Evolutionary conservation across 257 asterid species (phyloP).

Genomic region (Scutellaria minor): DNA sequence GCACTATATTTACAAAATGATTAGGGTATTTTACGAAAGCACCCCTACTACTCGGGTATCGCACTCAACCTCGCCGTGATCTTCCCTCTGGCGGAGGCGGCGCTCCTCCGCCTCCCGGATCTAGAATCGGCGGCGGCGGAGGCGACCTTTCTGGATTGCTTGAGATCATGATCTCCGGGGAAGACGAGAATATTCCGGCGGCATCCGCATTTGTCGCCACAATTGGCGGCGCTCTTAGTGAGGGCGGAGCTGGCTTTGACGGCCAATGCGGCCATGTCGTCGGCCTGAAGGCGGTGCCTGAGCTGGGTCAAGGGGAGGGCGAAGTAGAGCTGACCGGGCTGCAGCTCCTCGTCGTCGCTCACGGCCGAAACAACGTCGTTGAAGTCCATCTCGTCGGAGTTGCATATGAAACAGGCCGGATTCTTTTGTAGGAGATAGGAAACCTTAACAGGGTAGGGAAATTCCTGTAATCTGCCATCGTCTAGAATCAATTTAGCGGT

Average conservation of each 20-base stretch:
- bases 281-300: conserved; percentile 67
- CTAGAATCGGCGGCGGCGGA: conserved; percentile 34
- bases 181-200: conserved; percentile 48
- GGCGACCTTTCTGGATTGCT: conserved; percentile 38
- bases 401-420: conserved; percentile 75
- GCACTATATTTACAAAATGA: conserved; percentile 46
- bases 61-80: conserved; percentile 58
- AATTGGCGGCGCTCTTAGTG: conserved; percentile 49
- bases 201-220: conserved; percentile 64
- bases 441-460: conserved; percentile 75
- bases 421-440: conserved; percentile 68
- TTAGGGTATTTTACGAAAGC: conserved; percentile 34
- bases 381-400: conserved; percentile 94
- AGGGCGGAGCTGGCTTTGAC: conserved; percentile 91
- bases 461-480: conserved; percentile 86
- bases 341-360: conserved; percentile 77
- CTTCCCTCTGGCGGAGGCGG: conserved; percentile 54
- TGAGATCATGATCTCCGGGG: conserved; percentile 37
- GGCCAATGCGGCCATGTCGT: conserved; percentile 98
- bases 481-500: conserved; percentile 75
- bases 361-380: conserved; percentile 72
- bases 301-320: conserved; percentile 73
- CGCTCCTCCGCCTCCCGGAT: conserved; percentile 37
- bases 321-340: conserved; percentile 84
- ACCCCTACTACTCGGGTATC: conserved; percentile 73